Conservation (phyloP, 768 basidiomycete species). For the Chiua virens region DNA sequence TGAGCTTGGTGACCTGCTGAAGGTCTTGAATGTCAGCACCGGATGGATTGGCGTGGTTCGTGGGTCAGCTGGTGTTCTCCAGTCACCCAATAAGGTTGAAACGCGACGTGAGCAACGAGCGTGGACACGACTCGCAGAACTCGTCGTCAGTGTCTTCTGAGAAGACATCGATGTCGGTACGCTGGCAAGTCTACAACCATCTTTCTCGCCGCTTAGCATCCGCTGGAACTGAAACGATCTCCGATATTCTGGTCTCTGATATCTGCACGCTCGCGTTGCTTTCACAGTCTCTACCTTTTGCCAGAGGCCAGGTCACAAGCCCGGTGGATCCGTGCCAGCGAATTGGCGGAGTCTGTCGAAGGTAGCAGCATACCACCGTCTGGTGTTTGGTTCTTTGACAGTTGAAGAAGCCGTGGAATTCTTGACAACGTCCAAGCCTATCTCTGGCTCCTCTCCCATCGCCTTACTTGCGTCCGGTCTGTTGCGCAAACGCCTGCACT, state of each 20-base stretch:
- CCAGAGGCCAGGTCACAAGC: constrained; percentile 42
- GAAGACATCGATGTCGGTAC: constrained; percentile 33
- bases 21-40: constrained; percentile 39
- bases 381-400: constrained; percentile 52
- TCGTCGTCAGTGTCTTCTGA: constrained; percentile 38
- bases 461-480: constrained; percentile 50
- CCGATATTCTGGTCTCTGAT: constrained; percentile 44
- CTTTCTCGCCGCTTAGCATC: constrained; percentile 35
- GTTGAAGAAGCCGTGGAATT: constrained; percentile 53
- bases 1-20: constrained; percentile 40
- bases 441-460: constrained; percentile 37
- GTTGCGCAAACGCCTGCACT: constrained; percentile 51
- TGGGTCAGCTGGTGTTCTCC: constrained; percentile 17
- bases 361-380: constrained; percentile 47
- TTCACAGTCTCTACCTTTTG: constrained; percentile 40
- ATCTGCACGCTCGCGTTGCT: constrained; percentile 60
- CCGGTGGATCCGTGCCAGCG: constrained; percentile 42
- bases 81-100: neutral
- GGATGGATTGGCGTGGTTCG: constrained; percentile 39
- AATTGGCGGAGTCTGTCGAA: constrained; percentile 24
- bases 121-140: constrained; percentile 52
- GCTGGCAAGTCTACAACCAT: constrained; percentile 55
- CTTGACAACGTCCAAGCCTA: constrained; percentile 25
- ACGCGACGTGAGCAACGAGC: constrained; percentile 44
- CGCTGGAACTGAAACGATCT: constrained; percentile 7